Evolutionary conservation across 768 basidiomycete genomes (phyloP).

Genomic region (Russula olivacea): DNA sequence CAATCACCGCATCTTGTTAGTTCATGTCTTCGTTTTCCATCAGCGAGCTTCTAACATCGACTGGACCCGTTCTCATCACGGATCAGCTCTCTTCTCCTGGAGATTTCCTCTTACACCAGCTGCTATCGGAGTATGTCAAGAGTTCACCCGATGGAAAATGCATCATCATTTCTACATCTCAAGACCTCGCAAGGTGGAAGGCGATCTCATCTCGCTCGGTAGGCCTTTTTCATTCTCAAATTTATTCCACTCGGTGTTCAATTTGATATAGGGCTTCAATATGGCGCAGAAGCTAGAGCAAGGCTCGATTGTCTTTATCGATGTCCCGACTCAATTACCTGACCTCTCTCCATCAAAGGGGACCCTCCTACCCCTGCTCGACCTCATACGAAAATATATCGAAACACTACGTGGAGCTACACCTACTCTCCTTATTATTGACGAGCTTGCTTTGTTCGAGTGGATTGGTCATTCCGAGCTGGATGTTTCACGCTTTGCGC

Average conservation of each 20-base stretch:
- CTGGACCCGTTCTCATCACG: constrained; percentile 55
- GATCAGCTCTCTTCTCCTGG: constrained; percentile 67
- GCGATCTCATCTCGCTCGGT: constrained; percentile 60
- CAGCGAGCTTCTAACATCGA: constrained; percentile 40
- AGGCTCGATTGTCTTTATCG: constrained; percentile 46
- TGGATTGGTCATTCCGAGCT: constrained; percentile 58
- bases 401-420: constrained; percentile 15
- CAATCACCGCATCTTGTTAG: neutral
- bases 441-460: constrained; percentile 60
- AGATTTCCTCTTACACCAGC: constrained; percentile 62
- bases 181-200: constrained; percentile 55
- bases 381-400: constrained; percentile 13
- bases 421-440: constrained; percentile 52
- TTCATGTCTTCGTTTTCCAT: constrained; percentile 49
- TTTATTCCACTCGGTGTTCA: neutral
- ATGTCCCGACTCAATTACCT: constrained; percentile 40
- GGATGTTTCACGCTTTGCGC: constrained; percentile 51
- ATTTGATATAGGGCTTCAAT: constrained; percentile 16
- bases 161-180: constrained; percentile 54
- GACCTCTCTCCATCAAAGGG: constrained; percentile 19
- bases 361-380: constrained; percentile 25
- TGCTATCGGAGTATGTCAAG: constrained; percentile 50
- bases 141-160: constrained; percentile 31
- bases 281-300: constrained; percentile 18
- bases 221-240: constrained; percentile 26